A percentile compares a stretch with the other conserved stretches of the same genome.
These are phyloP conservation scores for Debaryomycetaceae sp. DNA, from an alignment of 1,139 yeast species.

Conservation along the genomic window DNA sequence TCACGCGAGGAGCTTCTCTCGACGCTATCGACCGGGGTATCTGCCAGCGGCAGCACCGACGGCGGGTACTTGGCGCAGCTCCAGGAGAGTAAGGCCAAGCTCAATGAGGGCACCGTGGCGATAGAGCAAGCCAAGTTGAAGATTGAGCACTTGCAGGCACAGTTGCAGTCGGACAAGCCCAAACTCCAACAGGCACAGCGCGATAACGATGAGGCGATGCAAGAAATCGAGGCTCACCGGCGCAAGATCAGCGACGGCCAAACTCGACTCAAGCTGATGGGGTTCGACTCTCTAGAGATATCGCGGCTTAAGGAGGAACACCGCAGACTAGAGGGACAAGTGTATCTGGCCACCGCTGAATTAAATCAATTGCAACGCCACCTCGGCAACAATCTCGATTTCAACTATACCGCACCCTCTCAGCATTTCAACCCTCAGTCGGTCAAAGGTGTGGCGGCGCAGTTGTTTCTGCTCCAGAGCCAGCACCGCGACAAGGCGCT, in stretches of 20 bases:
- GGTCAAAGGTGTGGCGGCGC: slow-evolving; percentile 90
- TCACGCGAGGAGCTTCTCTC: slow-evolving; percentile 78
- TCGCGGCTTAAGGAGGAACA: slow-evolving; percentile 46
- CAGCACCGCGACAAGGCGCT: slow-evolving; percentile 59
- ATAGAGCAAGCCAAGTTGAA: slow-evolving; percentile 62
- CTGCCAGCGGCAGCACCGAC: slow-evolving; percentile 71
- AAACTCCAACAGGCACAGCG: slow-evolving; percentile 51
- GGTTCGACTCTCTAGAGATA: slow-evolving; percentile 53
- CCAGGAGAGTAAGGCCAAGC: slow-evolving; percentile 55
- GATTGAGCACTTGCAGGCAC: slow-evolving; percentile 52
- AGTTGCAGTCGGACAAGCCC: slow-evolving; percentile 47
- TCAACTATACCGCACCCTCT: slow-evolving; percentile 63
- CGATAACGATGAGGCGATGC: slow-evolving; percentile 43
- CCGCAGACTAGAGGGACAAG: slow-evolving; percentile 21
- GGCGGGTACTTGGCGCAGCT: slow-evolving; percentile 80
- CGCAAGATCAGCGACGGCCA: slow-evolving; percentile 36
- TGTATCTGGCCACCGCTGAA: slow-evolving; percentile 42
- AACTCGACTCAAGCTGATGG: slow-evolving; percentile 45
- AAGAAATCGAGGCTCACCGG: slow-evolving; percentile 42
- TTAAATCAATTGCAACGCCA: slow-evolving; percentile 57
- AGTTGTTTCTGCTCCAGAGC: slow-evolving; percentile 63
- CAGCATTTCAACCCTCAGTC: slow-evolving; percentile 55
- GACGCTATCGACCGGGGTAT: slow-evolving; percentile 84
- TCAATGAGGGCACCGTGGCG: slow-evolving; percentile 51
- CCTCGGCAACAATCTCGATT: slow-evolving; percentile 71